Evolutionary conservation across 768 basidiomycete genomes (phyloP).

Genomic region (Auricularia sp.): DNA sequence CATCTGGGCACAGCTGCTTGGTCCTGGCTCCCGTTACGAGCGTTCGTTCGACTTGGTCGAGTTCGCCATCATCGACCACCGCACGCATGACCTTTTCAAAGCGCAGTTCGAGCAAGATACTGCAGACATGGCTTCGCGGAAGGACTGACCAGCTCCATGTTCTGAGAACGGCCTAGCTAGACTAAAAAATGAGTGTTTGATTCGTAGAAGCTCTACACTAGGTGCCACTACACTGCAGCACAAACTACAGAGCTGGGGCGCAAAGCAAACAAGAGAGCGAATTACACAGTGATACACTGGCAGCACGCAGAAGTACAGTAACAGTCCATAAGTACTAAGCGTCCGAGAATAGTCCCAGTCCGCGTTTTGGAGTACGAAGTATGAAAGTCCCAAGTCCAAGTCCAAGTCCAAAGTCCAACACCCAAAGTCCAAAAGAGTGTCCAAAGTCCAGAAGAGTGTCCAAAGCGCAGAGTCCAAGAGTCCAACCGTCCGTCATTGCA

Average conservation of each 20-base stretch:
- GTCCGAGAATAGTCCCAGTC: too few species aligned
- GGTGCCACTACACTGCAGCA: too few species aligned
- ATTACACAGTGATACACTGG: too few species aligned
- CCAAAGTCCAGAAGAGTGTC: background rate
- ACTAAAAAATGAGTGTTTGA: background rate
- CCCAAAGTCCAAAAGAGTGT: background rate
- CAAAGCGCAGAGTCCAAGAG: background rate
- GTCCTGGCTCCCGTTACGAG: conserved; percentile 40
- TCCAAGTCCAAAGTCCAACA: background rate
- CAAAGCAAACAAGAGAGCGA: too few species aligned
- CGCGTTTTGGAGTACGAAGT: too few species aligned
- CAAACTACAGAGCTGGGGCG: too few species aligned
- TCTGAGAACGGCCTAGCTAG: background rate
- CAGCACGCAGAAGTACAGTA: too few species aligned
- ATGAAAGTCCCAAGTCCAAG: background rate
- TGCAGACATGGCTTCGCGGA: background rate
- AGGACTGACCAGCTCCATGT: too few species aligned
- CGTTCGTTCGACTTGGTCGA: conserved; percentile 50
- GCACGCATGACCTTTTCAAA: conserved; percentile 36
- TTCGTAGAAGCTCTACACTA: background rate
- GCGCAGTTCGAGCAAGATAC: conserved; percentile 19
- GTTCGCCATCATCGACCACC: conserved; percentile 52
- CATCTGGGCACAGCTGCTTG: conserved; percentile 56
- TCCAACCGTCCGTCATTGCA: too few species aligned
- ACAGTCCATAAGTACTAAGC: too few species aligned